Percentiles rank a stretch among this genome's conserved stretches.
phyloP scores from a whole-genome alignment of 1,284 basidiomycete genomes.

The Trichosporon ovoides region DNA sequence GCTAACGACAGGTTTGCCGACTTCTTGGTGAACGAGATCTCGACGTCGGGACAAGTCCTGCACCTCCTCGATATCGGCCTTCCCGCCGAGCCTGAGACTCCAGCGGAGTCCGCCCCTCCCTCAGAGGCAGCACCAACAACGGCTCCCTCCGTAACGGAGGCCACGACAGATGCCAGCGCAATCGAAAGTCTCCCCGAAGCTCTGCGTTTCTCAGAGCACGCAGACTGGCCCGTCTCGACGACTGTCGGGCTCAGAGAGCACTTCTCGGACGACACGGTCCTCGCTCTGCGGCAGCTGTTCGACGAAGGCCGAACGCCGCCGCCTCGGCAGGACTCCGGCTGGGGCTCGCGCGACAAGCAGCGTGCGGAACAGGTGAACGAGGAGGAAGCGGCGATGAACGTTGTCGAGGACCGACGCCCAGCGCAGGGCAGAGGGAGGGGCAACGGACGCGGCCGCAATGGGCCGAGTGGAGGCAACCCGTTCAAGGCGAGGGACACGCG shows the following conservation, averaged over 20 bases:
- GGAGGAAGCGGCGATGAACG: constrained; percentile 35
- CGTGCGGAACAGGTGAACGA: constrained; percentile 44
- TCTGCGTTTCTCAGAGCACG: constrained; percentile 41
- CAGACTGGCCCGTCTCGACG: constrained; percentile 62
- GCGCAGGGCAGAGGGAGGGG: constrained; percentile 9
- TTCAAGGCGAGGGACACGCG: constrained; percentile 56
- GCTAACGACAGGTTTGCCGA: constrained; percentile 71
- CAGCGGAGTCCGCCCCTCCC: constrained; percentile 38
- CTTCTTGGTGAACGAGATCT: constrained; percentile 85
- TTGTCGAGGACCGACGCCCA: constrained; percentile 24
- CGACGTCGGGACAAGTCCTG: constrained; percentile 68
- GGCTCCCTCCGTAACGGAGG: too few species aligned
- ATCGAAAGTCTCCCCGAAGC: not conserved
- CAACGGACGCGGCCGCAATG: constrained; percentile 25
- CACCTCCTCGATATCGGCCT: constrained; percentile 65
- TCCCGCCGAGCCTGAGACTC: not conserved
- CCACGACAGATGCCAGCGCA: not conserved
- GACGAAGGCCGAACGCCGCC: constrained; percentile 70
- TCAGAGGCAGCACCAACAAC: too few species aligned
- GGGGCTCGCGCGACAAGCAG: constrained; percentile 35
- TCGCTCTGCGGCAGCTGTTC: constrained; percentile 64
- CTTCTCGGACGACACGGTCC: constrained; percentile 59
- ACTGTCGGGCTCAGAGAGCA: constrained; percentile 57
- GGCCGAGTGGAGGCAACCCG: constrained; percentile 17
- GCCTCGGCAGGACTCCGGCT: constrained; percentile 52